Evolutionary conservation across 345 rosid species (phyloP).

Genomic region (Citrus australasica): DNA sequence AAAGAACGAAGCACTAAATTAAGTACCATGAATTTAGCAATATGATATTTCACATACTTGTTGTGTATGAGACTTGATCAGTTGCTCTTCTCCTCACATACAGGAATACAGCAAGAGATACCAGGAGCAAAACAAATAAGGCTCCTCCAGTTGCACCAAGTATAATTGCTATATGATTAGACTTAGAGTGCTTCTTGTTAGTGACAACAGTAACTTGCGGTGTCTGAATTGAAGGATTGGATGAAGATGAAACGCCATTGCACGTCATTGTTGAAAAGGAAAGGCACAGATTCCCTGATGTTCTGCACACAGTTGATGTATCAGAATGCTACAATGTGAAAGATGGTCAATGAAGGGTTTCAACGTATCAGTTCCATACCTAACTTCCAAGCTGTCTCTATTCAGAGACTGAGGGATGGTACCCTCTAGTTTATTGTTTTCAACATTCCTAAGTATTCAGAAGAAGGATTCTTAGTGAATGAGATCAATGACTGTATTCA

Average conservation of each 20-base stretch:
- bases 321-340: conserved; percentile 14
- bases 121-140: conserved; percentile 41
- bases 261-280: conserved; percentile 63
- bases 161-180: conserved; percentile 39
- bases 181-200: conserved; percentile 37
- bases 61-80: conserved; percentile 28
- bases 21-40: neutral
- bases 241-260: conserved; percentile 58
- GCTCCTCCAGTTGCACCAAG: conserved; percentile 63
- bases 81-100: conserved; percentile 40
- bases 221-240: conserved; percentile 60
- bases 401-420: conserved; percentile 69
- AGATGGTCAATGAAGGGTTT: neutral
- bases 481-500: neutral
- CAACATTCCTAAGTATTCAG: conserved; percentile 57
- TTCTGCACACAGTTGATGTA: conserved; percentile 37
- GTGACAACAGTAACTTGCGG: conserved; percentile 71
- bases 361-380: conserved; percentile 35
- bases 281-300: conserved; percentile 76
- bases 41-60: conserved; percentile 41
- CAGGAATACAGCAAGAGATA: conserved; percentile 32
- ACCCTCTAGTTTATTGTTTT: conserved; percentile 75
- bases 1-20: conserved; percentile 9
- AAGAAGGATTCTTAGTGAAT: neutral
- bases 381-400: conserved; percentile 60